Base-by-base conservation (phyloP, 1,284 basidiomycete species). In the Blastosporella zonata region DNA sequence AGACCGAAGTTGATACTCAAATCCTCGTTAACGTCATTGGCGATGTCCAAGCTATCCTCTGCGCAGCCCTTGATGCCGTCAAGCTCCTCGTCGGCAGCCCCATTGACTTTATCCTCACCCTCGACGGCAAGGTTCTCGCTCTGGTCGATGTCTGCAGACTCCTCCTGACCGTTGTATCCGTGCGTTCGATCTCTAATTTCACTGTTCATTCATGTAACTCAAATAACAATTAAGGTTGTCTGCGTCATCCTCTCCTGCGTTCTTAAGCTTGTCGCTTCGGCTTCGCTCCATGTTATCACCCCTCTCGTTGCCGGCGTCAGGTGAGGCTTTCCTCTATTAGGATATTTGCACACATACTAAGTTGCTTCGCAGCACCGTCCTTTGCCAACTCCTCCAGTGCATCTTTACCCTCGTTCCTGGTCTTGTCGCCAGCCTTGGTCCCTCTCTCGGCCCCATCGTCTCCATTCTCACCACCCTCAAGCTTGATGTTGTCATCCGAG, bases 181-280 rank as follows among this genome's bases (percentile, higher is more conserved):
- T 59, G 35, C 15, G 51, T 28, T 53, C 18, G 4, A 6, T 41
- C 27, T n/a, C 6, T 23, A 0, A 3, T 23, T 17, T 34, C 10
- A 10, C 15, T n/a, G 10, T 31, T 64, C 3, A 47, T 52, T 35
- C 27, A 15, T 28, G 25, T 27, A 37, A 13, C 36, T 37, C 20
- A 31, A 27, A 8, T 21, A 23, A 12, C 7, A 18, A 35, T 4
- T 27, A 8, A 65, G 60, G 42, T 70, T 21, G 53, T 75, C 43
- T 64, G 74, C 55, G 50, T 38, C n/a, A 71, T 70, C 17, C 53
- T 72, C 45, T 61, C 59, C n/a, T 60, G 60, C 17, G 63, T 72
- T 46, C 58, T 75, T 18, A 58, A 61, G 25, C 48, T 72, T 20
- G 65, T 67, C 31, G 59, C 54, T 36, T 46, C 52, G 15, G 57